Evolutionary conservation across 192 early-diverging fungal genomes (phyloP), one percentile per base, ranked within the genome.

Genomic region (Cladochytrium replicatum): DNA sequence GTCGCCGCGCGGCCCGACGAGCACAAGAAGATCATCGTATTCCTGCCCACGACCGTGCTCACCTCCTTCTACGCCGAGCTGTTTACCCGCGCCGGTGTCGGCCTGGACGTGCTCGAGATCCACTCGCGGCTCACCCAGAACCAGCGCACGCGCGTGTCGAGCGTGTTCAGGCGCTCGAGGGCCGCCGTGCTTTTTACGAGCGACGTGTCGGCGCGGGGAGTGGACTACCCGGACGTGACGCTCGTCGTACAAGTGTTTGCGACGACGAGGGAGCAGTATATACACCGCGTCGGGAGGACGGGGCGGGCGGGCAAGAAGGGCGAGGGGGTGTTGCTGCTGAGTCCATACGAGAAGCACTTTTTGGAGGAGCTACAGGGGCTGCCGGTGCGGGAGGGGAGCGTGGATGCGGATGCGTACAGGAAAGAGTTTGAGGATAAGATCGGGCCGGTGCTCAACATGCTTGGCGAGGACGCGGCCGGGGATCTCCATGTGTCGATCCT

Each of bases 141-240:
- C 3, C 68, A 75, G 46, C 87, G 91, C 38, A 72, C 75, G 9
- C 67, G 72, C 15, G 76, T 84, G 2, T 82, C 87, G 4, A 74
- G 85, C 31, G 60, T 60, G 9, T 99, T 97, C 77, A 76, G 92
- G 43, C 66, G 56, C 4, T 62, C 73, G 32, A 68, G 60, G 19
- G 52, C 56, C 6, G 61, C 72, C 31, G 79, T 97, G 29, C 69
- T 99, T 48, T 78, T 97, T 52, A 95, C 95, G 1, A 86, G 89
- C 0, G 95, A 96, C 60, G 91, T 99, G 1, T 91, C 91, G 47
- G 93, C 95, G 32, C 86, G 95, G 50, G 95, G 95, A 34, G 88
- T 99, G 23, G 95, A 99, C 63, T 97, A 95, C 49, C 93, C 93
- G 9, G 82, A 83, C 59, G 93, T 99, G 3, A 80, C 80, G 0